Conservation (phyloP, 2,329 filamentous ascomycete genomes). For the Clonostachys rhizophaga region DNA sequence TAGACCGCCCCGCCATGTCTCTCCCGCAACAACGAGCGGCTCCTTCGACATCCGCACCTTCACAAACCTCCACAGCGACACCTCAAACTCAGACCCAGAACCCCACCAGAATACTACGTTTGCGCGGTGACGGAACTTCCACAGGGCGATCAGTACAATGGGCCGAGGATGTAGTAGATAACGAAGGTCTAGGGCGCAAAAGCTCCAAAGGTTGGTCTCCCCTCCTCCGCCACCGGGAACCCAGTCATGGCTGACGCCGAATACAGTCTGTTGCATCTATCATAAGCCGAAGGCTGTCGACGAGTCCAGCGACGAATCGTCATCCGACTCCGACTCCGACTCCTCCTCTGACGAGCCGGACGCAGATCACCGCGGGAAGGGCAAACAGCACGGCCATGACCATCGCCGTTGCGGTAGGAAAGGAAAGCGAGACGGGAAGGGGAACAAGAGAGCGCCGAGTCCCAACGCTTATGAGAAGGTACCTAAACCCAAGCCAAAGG, state of each 20-base stretch:
- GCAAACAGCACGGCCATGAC: conserved; percentile 27
- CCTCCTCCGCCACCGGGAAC: too few species aligned
- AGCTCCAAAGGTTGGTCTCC: conserved; percentile 73
- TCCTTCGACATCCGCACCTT: conserved; percentile 14
- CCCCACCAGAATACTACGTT: conserved; percentile 37
- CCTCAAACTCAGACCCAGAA: conserved; percentile 17
- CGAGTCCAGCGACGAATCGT: conserved; percentile 72
- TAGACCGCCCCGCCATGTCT: conserved; percentile 14
- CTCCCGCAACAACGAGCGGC: conserved; percentile 16
- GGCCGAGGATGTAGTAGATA: conserved; percentile 91
- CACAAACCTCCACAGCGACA: conserved; percentile 25
- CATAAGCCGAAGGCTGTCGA: conserved; percentile 77
- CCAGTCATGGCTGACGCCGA: neutral
- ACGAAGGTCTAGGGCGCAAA: conserved; percentile 91
- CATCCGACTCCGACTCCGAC: conserved; percentile 52
- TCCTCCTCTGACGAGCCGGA: conserved; percentile 30
- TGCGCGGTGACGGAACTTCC: conserved; percentile 42
- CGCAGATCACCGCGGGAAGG: conserved; percentile 21
- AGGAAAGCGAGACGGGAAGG: conserved; percentile 24
- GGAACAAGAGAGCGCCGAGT: conserved; percentile 50
- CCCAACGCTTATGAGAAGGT: conserved; percentile 82
- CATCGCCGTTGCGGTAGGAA: conserved; percentile 20
- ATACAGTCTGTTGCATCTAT: conserved; percentile 95
- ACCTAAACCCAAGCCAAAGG: conserved; percentile 37
- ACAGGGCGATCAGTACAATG: conserved; percentile 70